These are phyloP conservation scores for Lenwebbia sp. DNA, from an alignment of 345 rosid species.

Conservation along the genomic window DNA sequence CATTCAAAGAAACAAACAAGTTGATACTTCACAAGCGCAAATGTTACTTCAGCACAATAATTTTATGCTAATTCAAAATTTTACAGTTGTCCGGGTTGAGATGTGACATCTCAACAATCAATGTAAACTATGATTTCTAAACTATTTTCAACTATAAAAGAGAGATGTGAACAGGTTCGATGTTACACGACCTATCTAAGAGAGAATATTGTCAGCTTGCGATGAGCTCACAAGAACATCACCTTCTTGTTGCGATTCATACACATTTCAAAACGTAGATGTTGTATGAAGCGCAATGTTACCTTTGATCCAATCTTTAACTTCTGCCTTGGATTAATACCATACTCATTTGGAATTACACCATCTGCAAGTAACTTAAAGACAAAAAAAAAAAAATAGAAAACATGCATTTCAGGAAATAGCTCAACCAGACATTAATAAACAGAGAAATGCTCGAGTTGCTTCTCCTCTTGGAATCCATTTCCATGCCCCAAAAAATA, in stretches of 20 bases:
- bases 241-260: neutral
- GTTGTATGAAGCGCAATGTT: neutral
- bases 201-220: neutral
- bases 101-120: neutral
- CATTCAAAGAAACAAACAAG: neutral
- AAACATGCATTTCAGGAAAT: neutral
- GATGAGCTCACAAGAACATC: neutral
- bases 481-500: neutral
- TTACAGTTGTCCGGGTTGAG: neutral
- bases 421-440: neutral
- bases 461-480: neutral
- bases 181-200: neutral
- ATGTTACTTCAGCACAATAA: neutral
- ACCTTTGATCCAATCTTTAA: conserved; percentile 97
- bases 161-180: neutral
- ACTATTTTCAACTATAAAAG: neutral
- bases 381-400: conserved; percentile 6
- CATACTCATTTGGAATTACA: conserved; percentile 96
- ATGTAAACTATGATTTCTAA: neutral
- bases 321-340: conserved; percentile 93
- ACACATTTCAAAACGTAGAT: neutral
- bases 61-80: neutral
- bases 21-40: neutral
- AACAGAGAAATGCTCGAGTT: neutral
- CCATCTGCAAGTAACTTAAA: conserved; percentile 91